phyloP scores from a whole-genome alignment of 495 filamentous ascomycete species.

The Staphylotrichum longicolle region DNA sequence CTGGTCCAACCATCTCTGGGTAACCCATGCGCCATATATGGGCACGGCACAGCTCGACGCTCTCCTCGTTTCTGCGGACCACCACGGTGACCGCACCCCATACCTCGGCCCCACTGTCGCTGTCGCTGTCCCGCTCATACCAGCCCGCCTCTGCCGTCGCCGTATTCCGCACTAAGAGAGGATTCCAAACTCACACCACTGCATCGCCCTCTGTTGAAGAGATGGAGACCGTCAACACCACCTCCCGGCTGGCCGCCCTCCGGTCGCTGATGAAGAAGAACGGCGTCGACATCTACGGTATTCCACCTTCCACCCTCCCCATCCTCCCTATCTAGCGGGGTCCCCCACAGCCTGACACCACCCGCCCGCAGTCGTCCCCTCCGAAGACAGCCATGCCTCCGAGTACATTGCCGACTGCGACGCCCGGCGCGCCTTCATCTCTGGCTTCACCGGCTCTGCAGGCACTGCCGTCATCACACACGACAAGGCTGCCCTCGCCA shows the following conservation, averaged over 20 bases:
- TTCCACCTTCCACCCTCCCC: slow-evolving; percentile 1
- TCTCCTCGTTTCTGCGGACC: slow-evolving; percentile 18
- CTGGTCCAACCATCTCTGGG: slow-evolving; percentile 1
- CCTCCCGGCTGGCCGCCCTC: slow-evolving; percentile 69
- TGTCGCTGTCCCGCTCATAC: slow-evolving; percentile 11
- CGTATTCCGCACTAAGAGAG: slow-evolving; percentile 18
- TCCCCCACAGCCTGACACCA: slow-evolving; percentile 15
- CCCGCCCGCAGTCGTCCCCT: slow-evolving; percentile 72
- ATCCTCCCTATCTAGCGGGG: not conserved
- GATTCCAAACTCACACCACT: slow-evolving; percentile 9
- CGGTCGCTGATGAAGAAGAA: slow-evolving; percentile 84
- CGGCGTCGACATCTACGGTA: slow-evolving; percentile 93
- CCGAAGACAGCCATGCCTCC: slow-evolving; percentile 95
- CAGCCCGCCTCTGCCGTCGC: slow-evolving; percentile 14
- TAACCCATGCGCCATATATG: slow-evolving; percentile 33
- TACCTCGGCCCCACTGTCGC: slow-evolving; percentile 10
- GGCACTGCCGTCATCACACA: slow-evolving; percentile 86
- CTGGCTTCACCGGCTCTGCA: slow-evolving; percentile 92
- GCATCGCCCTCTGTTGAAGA: slow-evolving; percentile 41
- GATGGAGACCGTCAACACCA: slow-evolving; percentile 85
- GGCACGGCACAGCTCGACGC: slow-evolving; percentile 20
- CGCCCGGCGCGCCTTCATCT: slow-evolving; percentile 86
- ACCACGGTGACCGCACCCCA: too few relatives aligned
- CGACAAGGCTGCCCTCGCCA: slow-evolving; percentile 85
- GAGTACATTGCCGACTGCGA: slow-evolving; percentile 97